Evolutionary conservation across 495 filamentous ascomycete species (phyloP), one percentile per base, ranked within the genome.

Genomic region (Lasiosphaeria hispida): DNA sequence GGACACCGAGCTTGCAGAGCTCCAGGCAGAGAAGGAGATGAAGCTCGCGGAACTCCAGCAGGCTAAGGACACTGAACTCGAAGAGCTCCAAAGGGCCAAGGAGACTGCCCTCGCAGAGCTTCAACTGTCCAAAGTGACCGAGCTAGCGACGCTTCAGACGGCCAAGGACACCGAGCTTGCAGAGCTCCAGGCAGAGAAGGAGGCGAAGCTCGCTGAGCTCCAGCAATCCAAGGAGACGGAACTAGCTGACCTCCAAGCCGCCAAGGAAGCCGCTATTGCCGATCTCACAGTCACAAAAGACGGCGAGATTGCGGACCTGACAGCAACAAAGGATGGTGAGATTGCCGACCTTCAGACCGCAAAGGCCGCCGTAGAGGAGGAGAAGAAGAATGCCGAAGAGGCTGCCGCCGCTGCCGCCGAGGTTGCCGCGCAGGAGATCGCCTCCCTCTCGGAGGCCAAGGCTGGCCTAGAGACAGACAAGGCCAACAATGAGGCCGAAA

Each of bases 361-460:
- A 14, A 67, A 68, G 48, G 55, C 61, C 0, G 61, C 50, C 1
- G 57, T 70, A 0, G 68, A 69, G 49, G 57, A 67, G 52, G 64
- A 55, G 4, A 70, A 70, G 62, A 57, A 53, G 45, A 33, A 34
- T 1, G 60, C 51, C 0, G 68, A 69, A 37, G 62, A 50, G 36
- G 66, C 63, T n/a, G 68, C 66, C 0, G 68, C 63, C 6, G 61
- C 59, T 13, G 68, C 68, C n/a, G 66, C 68, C 23, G 43, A 55
- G 7, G 18, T 52, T 5, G 68, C 68, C 5, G 62, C 62, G 3
- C 57, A 57, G 4, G 66, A 69, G 48, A 71, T 71, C 34, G 66
- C 64, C 0, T 33, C 45, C 7, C 66, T 71, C 14, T 57, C 58
- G 4, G 56, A 57, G 9, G 48, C 57, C 54, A 69, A 69, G 59